Conservation (phyloP, 2,329 filamentous ascomycete genomes). For the Metarhizium brunneum region DNA sequence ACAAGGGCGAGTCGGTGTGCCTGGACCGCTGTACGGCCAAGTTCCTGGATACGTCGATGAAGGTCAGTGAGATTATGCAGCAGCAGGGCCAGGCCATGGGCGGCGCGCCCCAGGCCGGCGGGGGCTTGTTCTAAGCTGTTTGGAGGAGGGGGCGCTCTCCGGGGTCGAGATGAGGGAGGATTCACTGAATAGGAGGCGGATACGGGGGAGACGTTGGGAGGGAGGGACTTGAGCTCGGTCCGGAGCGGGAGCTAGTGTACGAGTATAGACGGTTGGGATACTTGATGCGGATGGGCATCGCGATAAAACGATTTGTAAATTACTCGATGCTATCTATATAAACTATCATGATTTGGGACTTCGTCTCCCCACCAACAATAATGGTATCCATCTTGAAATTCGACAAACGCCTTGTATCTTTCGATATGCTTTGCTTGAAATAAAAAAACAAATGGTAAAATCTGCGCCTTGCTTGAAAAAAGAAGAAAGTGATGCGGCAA, state of each 20-base stretch:
- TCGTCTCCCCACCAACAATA: background rate
- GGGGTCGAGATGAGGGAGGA: background rate
- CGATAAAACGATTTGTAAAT: background rate
- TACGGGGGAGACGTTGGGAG: background rate
- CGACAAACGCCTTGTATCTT: background rate
- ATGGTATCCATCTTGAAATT: background rate
- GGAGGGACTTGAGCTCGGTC: background rate
- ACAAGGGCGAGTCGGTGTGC: slow-evolving; percentile 98
- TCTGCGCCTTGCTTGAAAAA: background rate
- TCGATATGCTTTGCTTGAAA: background rate
- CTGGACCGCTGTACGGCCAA: slow-evolving; percentile 95
- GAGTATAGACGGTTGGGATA: slow-evolving; percentile 9
- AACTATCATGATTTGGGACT: background rate
- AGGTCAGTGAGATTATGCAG: slow-evolving; percentile 95
- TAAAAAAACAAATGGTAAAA: background rate
- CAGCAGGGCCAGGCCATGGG: slow-evolving; percentile 65
- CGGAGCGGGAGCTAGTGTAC: slow-evolving; percentile 7
- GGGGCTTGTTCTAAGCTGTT: slow-evolving; percentile 19
- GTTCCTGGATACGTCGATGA: slow-evolving; percentile 98
- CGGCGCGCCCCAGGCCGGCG: slow-evolving; percentile 27
- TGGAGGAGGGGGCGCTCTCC: background rate
- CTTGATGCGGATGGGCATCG: background rate
- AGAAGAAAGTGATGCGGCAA: background rate
- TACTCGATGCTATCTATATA: background rate
- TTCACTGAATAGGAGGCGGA: background rate